Evolutionary conservation across 805 yeast species (phyloP), one percentile per base, ranked within the genome.

Genomic region (Teunomyces cretensis): DNA sequence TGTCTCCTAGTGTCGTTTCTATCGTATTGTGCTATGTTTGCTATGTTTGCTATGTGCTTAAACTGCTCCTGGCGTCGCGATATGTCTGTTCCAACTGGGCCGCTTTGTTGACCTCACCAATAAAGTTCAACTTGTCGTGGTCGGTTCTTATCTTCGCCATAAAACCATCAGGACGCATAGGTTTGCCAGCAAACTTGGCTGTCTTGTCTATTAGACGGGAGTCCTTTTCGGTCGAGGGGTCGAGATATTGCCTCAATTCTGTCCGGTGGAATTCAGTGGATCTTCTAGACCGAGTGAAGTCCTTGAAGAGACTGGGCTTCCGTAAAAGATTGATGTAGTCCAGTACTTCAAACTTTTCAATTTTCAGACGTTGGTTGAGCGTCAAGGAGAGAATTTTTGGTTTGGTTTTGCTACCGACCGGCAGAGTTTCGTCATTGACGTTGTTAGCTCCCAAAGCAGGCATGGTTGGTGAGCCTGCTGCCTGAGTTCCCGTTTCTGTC

Each of bases 81-180:
- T 19, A 35, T 6, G 26, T 24, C 28, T 12, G 14, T 24, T 35
- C 38, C 28, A 35, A 22, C 15, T 28, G 11, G 15, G 32, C 15
- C 9, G 31, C n/a, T 12, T 42, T 30, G 12, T 42, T 16, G 16
- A 42, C 33, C 14, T 30, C 30, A 12, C 14, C 14, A 12, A 16
- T n/a, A 16, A 33, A 45, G 9, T 33, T 15, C 31, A 14, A 14
- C n/a, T 33, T 32, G 9, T 32, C 39, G 22, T 13, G 24, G 15
- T 60, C 55, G 24, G 52, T 48, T 17, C 44, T 53, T n/a, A 63
- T 43, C 33, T 46, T 53, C 36, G 53, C 45, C 52, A 62, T 50
- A 42, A 55, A 65, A 35, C 61, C 60, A 45, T 65, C 72, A 26
- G 53, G 58, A 50, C 64, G 48, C 37, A 65, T 38, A 4, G 61